Percentiles rank a stretch among this genome's conserved stretches.
Evolutionary conservation across 495 filamentous ascomycete species (phyloP).

Genomic region (Massariosphaeria phaeospora): DNA sequence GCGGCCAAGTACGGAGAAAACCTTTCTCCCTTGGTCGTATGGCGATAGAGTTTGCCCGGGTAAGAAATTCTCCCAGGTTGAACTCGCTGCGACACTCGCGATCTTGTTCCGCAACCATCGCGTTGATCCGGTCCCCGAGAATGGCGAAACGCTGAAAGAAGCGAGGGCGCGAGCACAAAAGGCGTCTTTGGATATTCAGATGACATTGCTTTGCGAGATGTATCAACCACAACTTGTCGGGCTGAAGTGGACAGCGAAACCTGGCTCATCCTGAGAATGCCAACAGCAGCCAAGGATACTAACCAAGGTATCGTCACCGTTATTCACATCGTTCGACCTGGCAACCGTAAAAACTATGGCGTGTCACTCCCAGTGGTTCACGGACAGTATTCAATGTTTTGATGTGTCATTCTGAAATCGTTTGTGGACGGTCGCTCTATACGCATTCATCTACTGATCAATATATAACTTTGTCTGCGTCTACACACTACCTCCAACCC

Average conservation of each 20-base stretch:
- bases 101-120: slow-evolving; percentile 17
- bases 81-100: slow-evolving; percentile 13
- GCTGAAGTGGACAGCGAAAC: slow-evolving; percentile 27
- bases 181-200: slow-evolving; percentile 7
- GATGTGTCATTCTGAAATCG: no score
- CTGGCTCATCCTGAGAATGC: no score
- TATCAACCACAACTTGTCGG: slow-evolving; percentile 17
- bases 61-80: slow-evolving; percentile 26
- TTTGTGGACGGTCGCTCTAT: no score
- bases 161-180: slow-evolving; percentile 15
- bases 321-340: no score
- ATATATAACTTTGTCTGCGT: no score
- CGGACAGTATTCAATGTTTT: no score
- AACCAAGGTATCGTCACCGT: no score
- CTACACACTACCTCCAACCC: no score
- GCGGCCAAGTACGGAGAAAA: background rate
- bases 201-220: slow-evolving; percentile 31
- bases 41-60: slow-evolving; percentile 19
- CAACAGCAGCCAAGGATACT: no score
- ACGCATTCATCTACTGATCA: no score
- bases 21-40: slow-evolving; percentile 15
- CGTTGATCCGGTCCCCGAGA: slow-evolving; percentile 10
- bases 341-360: no score
- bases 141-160: slow-evolving; percentile 13
- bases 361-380: no score